Evolutionary conservation across 495 filamentous ascomycete genomes (phyloP).

Genomic region (Cairneyella variabilis): DNA sequence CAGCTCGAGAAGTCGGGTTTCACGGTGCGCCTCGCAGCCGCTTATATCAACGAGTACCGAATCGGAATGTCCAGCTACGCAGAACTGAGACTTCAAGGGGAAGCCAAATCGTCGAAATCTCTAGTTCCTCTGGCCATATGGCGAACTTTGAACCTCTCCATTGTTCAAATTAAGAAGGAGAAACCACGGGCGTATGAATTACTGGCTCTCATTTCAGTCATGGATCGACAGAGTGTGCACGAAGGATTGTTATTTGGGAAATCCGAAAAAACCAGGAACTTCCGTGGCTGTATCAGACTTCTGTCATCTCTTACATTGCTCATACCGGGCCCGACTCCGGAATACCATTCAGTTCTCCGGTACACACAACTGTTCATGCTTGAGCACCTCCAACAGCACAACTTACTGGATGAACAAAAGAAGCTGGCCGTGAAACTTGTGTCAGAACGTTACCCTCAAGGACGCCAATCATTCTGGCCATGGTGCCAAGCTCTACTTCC

Average conservation of each 20-base stretch:
- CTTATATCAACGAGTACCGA: too few species aligned
- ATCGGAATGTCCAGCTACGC: too few species aligned
- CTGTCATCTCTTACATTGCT: constrained; percentile 6
- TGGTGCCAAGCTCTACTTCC: not conserved
- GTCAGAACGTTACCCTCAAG: not conserved
- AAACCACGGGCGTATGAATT: constrained; percentile 32
- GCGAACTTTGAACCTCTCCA: constrained; percentile 28
- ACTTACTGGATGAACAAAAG: not conserved
- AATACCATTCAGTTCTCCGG: constrained; percentile 8
- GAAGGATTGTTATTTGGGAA: constrained; percentile 21
- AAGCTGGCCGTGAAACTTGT: not conserved
- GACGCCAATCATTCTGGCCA: not conserved
- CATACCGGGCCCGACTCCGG: not conserved
- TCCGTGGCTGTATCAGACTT: not conserved
- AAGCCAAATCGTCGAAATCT: too few species aligned
- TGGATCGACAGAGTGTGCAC: constrained; percentile 38
- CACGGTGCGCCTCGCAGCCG: too few species aligned
- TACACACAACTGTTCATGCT: constrained; percentile 14
- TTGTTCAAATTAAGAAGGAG: constrained; percentile 33
- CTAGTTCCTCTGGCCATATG: not conserved
- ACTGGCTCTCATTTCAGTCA: constrained; percentile 35
- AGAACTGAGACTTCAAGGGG: too few species aligned
- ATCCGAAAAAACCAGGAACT: not conserved
- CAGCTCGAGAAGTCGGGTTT: too few species aligned
- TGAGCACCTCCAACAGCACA: constrained; percentile 10